Conservation (phyloP, 371 early-diverging fungal genomes). For the Fennellomyces sp. region DNA sequence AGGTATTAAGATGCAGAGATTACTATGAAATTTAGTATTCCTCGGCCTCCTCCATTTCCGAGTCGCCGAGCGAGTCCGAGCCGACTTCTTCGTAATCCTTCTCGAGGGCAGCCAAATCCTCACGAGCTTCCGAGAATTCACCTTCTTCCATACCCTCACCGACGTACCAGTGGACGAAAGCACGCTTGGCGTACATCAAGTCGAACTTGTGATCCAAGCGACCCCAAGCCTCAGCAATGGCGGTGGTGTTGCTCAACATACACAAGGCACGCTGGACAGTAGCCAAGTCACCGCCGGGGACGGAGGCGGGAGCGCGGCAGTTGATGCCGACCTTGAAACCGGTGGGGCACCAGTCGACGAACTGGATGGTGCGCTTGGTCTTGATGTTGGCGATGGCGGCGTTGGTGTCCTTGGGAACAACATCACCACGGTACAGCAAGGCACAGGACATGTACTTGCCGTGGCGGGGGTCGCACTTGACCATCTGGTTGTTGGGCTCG, state of each 20-base stretch:
- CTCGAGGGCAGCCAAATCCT: constrained; percentile 98
- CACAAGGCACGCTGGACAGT: constrained; percentile 91
- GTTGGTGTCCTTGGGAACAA: constrained; percentile 83
- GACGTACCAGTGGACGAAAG: constrained; percentile 98
- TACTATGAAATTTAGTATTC: constrained; percentile 24
- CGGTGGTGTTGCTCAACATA: constrained; percentile 93
- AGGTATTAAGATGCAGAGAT: neutral
- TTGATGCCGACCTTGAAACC: constrained; percentile 89
- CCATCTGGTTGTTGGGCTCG: constrained; percentile 95
- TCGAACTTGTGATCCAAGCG: constrained; percentile 94
- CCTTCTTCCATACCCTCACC: constrained; percentile 95
- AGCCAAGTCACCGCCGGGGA: constrained; percentile 88
- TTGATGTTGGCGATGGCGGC: constrained; percentile 87
- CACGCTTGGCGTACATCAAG: constrained; percentile 95
- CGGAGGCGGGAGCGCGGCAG: constrained; percentile 83
- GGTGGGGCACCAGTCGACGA: constrained; percentile 98
- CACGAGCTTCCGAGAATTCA: constrained; percentile 82
- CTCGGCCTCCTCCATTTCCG: constrained; percentile 57
- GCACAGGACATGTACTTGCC: constrained; percentile 97
- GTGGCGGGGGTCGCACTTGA: constrained; percentile 91
- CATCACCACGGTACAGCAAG: constrained; percentile 93
- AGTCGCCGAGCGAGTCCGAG: constrained; percentile 67
- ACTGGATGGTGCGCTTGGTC: constrained; percentile 89
- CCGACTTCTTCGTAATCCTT: constrained; percentile 98
- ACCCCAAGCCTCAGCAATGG: constrained; percentile 94